Evolutionary conservation across 768 basidiomycete species (phyloP), one percentile per base, ranked within the genome.

Genomic region (Tricholoma matsutake): DNA sequence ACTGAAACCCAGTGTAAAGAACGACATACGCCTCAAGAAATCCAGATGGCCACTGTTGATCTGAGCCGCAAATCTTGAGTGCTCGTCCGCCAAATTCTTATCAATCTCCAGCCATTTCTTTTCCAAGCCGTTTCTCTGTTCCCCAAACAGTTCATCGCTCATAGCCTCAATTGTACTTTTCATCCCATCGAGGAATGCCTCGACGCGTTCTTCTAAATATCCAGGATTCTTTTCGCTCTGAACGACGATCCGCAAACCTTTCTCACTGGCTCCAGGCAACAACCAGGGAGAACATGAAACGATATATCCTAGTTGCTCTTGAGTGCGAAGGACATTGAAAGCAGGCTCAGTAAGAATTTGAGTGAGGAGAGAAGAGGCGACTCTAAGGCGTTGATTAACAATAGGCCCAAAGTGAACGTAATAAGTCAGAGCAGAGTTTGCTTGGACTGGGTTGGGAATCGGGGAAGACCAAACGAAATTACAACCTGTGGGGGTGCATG

Each of bases 281-380:
- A 78, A 70, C 83, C 83, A 86, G 31, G 75, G 69, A 1, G 79
- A 78, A 64, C 84, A 87, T 8, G 80, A 83, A 35, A 97, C 96
- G 45, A 97, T 81, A 72, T 99, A 99, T 5, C 97, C 97, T 1
- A 99, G 81, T 73, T 99, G 97, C 70, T 98, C 94, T 70, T 93
- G 88, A 3, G 96, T 98, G 29, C 97, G 88, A 31, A 99, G 83
- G 22, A 87, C 78, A 70, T 96, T 88, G 75, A 98, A 99, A 9
- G 91, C 84, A 1, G 96, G 96, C 67, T 99, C 97, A n/a, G 83
- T 79, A 37, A 96, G 80, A 59, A 98, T 90, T 66, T 96, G 93
- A 0, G 82, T 81, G 22, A 98, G 85, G 13, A 99, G 81, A 2
- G 86, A 76, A 22, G 88, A 81, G 1, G 81, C 79, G 25, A 91